Conservation (phyloP, 208 protist genomes). For the Hexamita inflata region DNA sequence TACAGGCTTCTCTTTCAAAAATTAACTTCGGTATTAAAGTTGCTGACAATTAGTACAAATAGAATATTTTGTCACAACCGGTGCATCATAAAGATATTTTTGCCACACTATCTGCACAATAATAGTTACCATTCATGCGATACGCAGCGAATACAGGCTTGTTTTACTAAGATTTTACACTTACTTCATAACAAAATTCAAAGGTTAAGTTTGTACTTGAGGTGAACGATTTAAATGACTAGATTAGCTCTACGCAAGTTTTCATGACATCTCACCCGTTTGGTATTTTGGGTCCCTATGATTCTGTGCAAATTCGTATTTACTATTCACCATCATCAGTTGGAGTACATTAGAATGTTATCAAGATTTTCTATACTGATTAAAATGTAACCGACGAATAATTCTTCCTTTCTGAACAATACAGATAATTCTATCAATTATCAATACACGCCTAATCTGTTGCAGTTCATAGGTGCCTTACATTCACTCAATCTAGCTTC, state of each 20-base stretch:
- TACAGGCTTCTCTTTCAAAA: background rate
- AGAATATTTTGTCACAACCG: background rate
- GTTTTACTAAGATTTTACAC: background rate
- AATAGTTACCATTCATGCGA: background rate
- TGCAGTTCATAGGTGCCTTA: background rate
- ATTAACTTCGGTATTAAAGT: conserved; percentile 27
- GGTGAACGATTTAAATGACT: background rate
- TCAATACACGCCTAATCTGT: background rate
- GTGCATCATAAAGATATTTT: background rate
- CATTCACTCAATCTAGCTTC: background rate
- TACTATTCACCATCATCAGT: background rate
- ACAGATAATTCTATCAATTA: too few species aligned
- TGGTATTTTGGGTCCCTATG: background rate
- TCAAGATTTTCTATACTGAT: background rate
- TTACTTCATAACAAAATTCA: background rate
- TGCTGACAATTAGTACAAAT: background rate
- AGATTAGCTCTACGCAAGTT: background rate
- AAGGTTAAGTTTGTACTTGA: background rate
- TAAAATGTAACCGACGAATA: too few species aligned
- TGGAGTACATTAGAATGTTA: background rate
- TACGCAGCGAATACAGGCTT: background rate
- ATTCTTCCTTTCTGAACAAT: too few species aligned
- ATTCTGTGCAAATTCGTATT: background rate
- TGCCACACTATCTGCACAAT: background rate
- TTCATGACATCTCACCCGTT: background rate